These are phyloP conservation scores for sweet orange (Citrus sinensis) DNA, from an alignment of 345 rosid genomes.

Conservation along the genomic window DNA sequence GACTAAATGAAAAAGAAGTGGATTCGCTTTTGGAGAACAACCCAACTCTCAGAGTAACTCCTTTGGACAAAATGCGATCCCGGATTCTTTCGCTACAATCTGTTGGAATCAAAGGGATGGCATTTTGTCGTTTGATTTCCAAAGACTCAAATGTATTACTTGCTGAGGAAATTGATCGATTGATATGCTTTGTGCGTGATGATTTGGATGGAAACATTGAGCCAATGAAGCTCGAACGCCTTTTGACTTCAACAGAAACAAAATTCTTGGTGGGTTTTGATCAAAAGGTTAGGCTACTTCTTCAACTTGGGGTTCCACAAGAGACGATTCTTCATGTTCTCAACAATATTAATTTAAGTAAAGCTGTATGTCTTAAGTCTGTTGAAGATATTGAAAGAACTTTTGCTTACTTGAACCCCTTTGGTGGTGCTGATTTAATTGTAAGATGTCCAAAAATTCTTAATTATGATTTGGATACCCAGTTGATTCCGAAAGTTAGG, in stretches of 20 bases:
- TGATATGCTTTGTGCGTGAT: conserved; percentile 38
- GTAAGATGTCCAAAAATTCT: conserved; percentile 56
- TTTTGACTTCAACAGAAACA: conserved; percentile 38
- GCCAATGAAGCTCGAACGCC: conserved; percentile 46
- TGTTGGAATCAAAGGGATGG: conserved; percentile 42
- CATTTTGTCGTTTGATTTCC: conserved; percentile 45
- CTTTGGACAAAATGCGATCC: conserved; percentile 34
- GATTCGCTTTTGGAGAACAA: conserved; percentile 34
- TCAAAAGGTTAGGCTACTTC: conserved; percentile 49
- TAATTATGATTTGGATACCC: conserved; percentile 56
- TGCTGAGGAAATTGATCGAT: conserved; percentile 44
- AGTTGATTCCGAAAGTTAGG: conserved; percentile 58
- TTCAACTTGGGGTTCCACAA: conserved; percentile 41
- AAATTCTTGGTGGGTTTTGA: conserved; percentile 52
- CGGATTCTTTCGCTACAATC: conserved; percentile 47
- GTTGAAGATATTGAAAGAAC: conserved; percentile 57
- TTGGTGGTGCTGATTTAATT: conserved; percentile 54
- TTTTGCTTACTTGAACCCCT: conserved; percentile 49
- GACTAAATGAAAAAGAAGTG: conserved; percentile 38
- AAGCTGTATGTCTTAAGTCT: conserved; percentile 54
- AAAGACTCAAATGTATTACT: conserved; percentile 48
- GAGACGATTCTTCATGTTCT: conserved; percentile 56
- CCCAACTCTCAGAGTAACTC: conserved; percentile 30
- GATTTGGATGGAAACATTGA: conserved; percentile 49
- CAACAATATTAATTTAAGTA: conserved; percentile 55